Conservation (phyloP, 2,329 filamentous ascomycete species). For the Thielaviopsis ethacetica region DNA sequence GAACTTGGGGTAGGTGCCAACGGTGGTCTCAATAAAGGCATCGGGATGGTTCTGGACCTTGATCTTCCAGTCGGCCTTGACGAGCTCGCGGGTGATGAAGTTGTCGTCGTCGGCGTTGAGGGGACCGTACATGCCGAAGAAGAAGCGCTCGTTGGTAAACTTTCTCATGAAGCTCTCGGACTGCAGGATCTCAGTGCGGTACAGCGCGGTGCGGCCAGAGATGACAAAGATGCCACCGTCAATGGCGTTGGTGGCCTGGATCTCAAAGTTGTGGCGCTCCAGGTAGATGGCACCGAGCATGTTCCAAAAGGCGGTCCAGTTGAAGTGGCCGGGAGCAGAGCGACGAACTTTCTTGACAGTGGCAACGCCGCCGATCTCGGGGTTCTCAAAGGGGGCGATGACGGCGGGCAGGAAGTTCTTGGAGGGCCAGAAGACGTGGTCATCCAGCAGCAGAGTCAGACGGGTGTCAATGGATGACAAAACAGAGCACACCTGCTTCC, state of each 20-base stretch:
- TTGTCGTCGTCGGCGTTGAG: conserved; percentile 45
- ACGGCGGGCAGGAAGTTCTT: conserved; percentile 24
- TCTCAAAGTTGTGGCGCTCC: conserved; percentile 45
- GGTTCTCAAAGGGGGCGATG: conserved; percentile 28
- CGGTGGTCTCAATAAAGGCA: conserved; percentile 32
- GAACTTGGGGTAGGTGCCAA: conserved; percentile 35
- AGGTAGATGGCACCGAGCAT: conserved; percentile 43
- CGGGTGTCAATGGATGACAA: conserved; percentile 22
- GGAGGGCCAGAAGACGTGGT: conserved; percentile 35
- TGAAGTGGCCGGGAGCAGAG: conserved; percentile 16
- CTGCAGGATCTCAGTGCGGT: conserved; percentile 33
- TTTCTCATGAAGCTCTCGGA: conserved; percentile 23
- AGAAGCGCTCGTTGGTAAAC: conserved; percentile 35
- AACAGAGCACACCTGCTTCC: conserved; percentile 28
- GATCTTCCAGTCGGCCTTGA: conserved; percentile 33
- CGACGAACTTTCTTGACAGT: conserved; percentile 38
- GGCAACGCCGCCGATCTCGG: conserved; percentile 34
- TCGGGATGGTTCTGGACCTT: conserved; percentile 35
- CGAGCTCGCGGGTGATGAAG: conserved; percentile 38
- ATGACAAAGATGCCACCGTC: conserved; percentile 44
- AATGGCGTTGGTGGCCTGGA: conserved; percentile 35
- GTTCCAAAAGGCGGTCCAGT: conserved; percentile 27
- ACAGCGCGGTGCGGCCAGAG: conserved; percentile 36
- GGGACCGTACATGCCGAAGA: conserved; percentile 26
- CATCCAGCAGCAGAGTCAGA: conserved; percentile 32